These are phyloP conservation scores for Colletotrichum caudatum DNA, from an alignment of 2,329 filamentous ascomycete genomes.

Conservation along the genomic window DNA sequence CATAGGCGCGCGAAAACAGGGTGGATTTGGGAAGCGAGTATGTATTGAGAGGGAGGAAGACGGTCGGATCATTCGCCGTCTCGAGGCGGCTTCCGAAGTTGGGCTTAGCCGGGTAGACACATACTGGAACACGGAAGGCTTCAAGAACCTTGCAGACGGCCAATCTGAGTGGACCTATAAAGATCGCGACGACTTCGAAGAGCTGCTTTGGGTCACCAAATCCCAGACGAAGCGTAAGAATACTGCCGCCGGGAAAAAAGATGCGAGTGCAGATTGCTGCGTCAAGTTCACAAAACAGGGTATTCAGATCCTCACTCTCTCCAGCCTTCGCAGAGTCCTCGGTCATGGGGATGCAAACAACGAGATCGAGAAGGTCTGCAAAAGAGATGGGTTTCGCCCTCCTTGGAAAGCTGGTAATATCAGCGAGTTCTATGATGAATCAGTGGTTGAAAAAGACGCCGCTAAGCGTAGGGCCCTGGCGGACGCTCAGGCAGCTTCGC, in stretches of 20 bases:
- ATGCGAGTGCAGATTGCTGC: slow-evolving; percentile 30
- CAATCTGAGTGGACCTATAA: neutral
- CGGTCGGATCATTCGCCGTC: neutral
- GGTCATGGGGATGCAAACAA: slow-evolving; percentile 9
- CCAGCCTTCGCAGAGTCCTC: slow-evolving; percentile 27
- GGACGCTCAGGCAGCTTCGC: neutral
- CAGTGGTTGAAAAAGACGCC: slow-evolving; percentile 1
- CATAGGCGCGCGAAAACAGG: neutral
- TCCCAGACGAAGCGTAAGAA: slow-evolving; percentile 31
- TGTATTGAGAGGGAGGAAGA: neutral
- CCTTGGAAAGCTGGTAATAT: slow-evolving; percentile 28
- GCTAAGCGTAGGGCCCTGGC: neutral
- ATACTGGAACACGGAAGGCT: neutral
- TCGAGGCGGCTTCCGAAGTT: slow-evolving; percentile 1
- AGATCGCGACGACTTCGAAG: slow-evolving; percentile 11
- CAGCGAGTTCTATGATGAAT: neutral
- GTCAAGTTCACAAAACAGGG: slow-evolving; percentile 24
- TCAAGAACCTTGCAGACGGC: slow-evolving; percentile 4
- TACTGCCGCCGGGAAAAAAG: slow-evolving; percentile 9
- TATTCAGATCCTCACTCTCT: slow-evolving; percentile 31
- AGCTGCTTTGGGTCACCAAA: slow-evolving; percentile 37
- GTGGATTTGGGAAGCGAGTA: neutral
- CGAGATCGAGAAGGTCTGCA: slow-evolving; percentile 28
- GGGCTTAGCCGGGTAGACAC: neutral
- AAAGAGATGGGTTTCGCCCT: slow-evolving; percentile 23